Evolutionary conservation across 805 yeast species (phyloP).

Genomic region (Ogataea polymorpha): DNA sequence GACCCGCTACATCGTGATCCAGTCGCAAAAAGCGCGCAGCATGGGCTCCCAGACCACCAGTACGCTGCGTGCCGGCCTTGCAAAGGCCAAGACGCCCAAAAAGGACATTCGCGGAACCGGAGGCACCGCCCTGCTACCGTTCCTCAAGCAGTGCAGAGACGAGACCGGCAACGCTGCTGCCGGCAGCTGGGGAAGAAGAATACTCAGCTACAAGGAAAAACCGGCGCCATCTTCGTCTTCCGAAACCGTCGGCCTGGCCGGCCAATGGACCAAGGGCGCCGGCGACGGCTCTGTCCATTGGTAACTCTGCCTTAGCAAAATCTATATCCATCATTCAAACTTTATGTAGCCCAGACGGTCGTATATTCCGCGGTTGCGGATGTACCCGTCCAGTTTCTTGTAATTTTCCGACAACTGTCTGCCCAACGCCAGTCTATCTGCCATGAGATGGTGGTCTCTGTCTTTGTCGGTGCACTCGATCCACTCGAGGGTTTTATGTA

Average conservation of each 20-base stretch:
- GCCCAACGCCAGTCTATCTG: slow-evolving; percentile 54
- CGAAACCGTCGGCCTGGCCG: slow-evolving; percentile 30
- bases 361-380: slow-evolving; percentile 73
- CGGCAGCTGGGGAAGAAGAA: slow-evolving; percentile 83
- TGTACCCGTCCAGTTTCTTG: slow-evolving; percentile 69
- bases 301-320: slow-evolving; percentile 5
- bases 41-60: slow-evolving; percentile 47
- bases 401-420: slow-evolving; percentile 59
- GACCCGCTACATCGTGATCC: slow-evolving; percentile 79
- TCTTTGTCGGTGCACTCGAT: slow-evolving; percentile 56
- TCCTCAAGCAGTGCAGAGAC: slow-evolving; percentile 91
- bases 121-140: slow-evolving; percentile 88
- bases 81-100: slow-evolving; percentile 38
- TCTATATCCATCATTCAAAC: slow-evolving; percentile 16
- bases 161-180: slow-evolving; percentile 95
- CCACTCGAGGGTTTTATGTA: slow-evolving; percentile 74
- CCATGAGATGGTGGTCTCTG: slow-evolving; percentile 45
- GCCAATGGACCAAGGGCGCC: slow-evolving; percentile 30
- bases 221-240: slow-evolving; percentile 3
- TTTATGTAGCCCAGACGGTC: slow-evolving; percentile 63
- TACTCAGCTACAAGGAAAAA: slow-evolving; percentile 43
- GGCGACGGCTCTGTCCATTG: slow-evolving; percentile 27
- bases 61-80: slow-evolving; percentile 67
- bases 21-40: slow-evolving; percentile 56
- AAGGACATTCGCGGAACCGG: slow-evolving; percentile 82